Percentiles rank a stretch among this genome's conserved stretches.
These are phyloP conservation scores for Chlorella sorokiniana DNA, from an alignment of 139 green algal species.

Conservation along the genomic window DNA sequence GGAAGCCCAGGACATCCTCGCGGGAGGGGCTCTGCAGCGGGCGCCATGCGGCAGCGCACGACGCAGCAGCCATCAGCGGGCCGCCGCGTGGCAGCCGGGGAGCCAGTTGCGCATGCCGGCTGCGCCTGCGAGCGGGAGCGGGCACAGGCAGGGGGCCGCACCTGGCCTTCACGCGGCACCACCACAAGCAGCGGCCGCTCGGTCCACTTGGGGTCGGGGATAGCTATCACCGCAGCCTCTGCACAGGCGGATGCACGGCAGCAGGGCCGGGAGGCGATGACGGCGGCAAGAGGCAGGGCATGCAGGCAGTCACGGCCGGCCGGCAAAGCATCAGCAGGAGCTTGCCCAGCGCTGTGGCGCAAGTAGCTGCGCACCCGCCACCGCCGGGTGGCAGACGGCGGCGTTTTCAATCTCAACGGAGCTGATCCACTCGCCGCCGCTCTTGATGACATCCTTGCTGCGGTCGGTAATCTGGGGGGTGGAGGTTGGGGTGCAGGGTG, in stretches of 20 bases:
- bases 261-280: neutral
- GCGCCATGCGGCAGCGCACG: neutral
- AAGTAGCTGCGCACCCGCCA: slow-evolving; percentile 29
- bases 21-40: slow-evolving; percentile 31
- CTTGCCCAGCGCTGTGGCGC: neutral
- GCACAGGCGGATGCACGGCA: neutral
- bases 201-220: slow-evolving; percentile 71
- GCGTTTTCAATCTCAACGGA: slow-evolving; percentile 68
- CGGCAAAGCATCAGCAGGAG: neutral
- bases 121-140: neutral
- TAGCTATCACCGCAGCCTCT: slow-evolving; percentile 76
- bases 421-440: slow-evolving; percentile 75
- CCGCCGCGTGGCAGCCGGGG: neutral
- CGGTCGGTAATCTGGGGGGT: slow-evolving; percentile 56
- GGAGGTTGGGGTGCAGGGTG: neutral
- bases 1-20: slow-evolving; percentile 44
- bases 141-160: neutral
- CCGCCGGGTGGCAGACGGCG: slow-evolving; percentile 51
- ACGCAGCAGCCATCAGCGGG: neutral
- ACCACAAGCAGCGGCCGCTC: slow-evolving; percentile 83
- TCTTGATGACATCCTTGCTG: slow-evolving; percentile 89
- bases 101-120: too few relatives aligned
- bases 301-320: too few relatives aligned
- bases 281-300: neutral
- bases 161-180: slow-evolving; percentile 44